Percentiles rank a stretch among this genome's conserved stretches.
These are phyloP conservation scores for Rhododendron kiyosumense DNA, from an alignment of 148 eudicot species.

Conservation along the genomic window DNA sequence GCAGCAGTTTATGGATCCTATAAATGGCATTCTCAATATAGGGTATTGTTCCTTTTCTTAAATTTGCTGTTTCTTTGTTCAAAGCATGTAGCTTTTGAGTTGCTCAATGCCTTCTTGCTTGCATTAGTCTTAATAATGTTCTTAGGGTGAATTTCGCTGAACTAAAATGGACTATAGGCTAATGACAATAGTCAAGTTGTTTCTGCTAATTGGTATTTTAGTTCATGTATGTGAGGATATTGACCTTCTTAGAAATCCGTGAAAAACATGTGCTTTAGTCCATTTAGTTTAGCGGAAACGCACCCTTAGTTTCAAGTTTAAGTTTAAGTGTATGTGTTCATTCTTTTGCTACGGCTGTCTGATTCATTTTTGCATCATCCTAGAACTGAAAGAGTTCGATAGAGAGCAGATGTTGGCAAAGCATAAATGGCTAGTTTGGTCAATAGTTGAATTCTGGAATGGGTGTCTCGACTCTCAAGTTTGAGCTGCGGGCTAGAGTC, in stretches of 20 bases:
- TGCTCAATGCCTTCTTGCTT: neutral
- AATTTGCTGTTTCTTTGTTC: neutral
- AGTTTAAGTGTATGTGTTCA: neutral
- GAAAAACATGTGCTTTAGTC: neutral
- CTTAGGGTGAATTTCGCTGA: neutral
- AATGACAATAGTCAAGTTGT: neutral
- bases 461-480: neutral
- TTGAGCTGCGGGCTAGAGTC: neutral
- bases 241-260: neutral
- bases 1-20: conserved; percentile 46
- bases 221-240: neutral
- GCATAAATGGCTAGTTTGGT: neutral
- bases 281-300: neutral
- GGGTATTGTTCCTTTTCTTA: conserved; percentile 27
- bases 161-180: neutral
- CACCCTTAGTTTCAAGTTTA: neutral
- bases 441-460: neutral
- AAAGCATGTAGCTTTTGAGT: neutral
- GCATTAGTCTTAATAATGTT: neutral
- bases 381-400: neutral
- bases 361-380: neutral
- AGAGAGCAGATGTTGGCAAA: neutral
- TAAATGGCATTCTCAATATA: conserved; percentile 39
- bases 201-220: neutral
- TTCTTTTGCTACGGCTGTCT: neutral